These are phyloP conservation scores for Alternaria panax DNA, from an alignment of 2,329 filamentous ascomycete species.

Conservation along the genomic window DNA sequence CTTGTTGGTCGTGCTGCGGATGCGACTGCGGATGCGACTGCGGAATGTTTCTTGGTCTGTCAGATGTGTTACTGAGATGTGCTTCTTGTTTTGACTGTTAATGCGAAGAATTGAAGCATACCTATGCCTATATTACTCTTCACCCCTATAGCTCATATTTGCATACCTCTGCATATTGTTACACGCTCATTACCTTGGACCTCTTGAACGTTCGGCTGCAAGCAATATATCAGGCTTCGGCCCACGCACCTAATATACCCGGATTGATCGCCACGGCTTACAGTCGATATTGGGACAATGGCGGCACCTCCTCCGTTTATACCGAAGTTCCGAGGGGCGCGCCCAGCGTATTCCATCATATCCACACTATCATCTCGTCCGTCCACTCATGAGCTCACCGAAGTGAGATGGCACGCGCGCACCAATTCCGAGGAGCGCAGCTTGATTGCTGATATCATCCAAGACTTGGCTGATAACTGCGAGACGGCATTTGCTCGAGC, in stretches of 20 bases:
- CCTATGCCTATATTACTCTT: slow-evolving; percentile 1
- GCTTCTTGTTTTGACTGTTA: slow-evolving; percentile 1
- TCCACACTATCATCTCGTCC: slow-evolving; percentile 5
- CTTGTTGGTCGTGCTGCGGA: slow-evolving; percentile 13
- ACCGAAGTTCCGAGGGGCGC: slow-evolving; percentile 9
- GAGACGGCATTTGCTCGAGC: slow-evolving; percentile 23
- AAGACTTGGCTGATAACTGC: slow-evolving; percentile 26
- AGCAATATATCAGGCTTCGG: slow-evolving; percentile 11
- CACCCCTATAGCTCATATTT: slow-evolving; percentile 2
- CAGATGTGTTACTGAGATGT: slow-evolving; percentile 5
- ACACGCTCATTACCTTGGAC: slow-evolving; percentile 5
- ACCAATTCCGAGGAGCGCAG: slow-evolving; percentile 13
- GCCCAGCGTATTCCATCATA: neutral
- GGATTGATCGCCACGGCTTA: slow-evolving; percentile 8
- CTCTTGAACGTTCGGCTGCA: slow-evolving; percentile 8
- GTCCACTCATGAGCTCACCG: neutral
- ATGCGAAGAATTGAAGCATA: neutral
- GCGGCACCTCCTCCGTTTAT: slow-evolving; percentile 8
- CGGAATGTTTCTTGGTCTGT: slow-evolving; percentile 6
- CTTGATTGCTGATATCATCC: slow-evolving; percentile 24
- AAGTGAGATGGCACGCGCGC: neutral
- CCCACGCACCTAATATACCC: slow-evolving; percentile 6
- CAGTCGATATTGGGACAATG: slow-evolving; percentile 4
- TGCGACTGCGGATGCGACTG: slow-evolving; percentile 12
- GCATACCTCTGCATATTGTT: neutral